These are phyloP conservation scores for Trifolium subterraneum DNA, from an alignment of 306 rosid genomes.

Conservation along the genomic window DNA sequence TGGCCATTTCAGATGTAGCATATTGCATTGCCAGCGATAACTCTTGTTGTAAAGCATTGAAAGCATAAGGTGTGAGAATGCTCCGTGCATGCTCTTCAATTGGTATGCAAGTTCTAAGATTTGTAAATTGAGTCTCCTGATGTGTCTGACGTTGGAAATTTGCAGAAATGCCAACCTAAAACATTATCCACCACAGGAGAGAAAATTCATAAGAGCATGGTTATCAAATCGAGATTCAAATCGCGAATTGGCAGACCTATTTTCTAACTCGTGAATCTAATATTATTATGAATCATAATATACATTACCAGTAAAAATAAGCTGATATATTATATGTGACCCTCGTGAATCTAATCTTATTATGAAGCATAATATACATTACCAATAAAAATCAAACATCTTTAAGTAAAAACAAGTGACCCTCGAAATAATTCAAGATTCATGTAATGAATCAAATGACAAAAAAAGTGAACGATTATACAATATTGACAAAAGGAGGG, in stretches of 20 bases:
- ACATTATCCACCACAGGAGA: conserved; percentile 38
- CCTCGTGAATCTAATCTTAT: not conserved
- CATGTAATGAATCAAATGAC: not conserved
- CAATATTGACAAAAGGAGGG: not conserved
- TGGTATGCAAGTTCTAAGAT: conserved; percentile 77
- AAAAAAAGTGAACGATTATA: not conserved
- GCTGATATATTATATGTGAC: too few relatives aligned
- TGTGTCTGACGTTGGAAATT: conserved; percentile 62
- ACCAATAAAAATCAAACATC: not conserved
- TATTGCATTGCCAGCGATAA: conserved; percentile 79
- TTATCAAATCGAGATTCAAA: not conserved
- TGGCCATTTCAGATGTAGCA: conserved; percentile 75
- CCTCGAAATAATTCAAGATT: not conserved
- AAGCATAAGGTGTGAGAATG: conserved; percentile 84
- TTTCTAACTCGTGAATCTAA: not conserved
- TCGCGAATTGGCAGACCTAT: not conserved
- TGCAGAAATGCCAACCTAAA: conserved; percentile 77
- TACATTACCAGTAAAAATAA: not conserved
- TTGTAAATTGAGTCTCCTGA: conserved; percentile 66
- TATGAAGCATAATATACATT: not conserved
- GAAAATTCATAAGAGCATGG: conserved; percentile 24
- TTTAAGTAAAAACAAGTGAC: not conserved
- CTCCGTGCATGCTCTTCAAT: conserved; percentile 86
- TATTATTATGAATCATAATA: not conserved
- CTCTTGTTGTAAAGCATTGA: conserved; percentile 81